phyloP scores from a whole-genome alignment of 768 basidiomycete genomes.

The Phlebiopsis gigantea region DNA sequence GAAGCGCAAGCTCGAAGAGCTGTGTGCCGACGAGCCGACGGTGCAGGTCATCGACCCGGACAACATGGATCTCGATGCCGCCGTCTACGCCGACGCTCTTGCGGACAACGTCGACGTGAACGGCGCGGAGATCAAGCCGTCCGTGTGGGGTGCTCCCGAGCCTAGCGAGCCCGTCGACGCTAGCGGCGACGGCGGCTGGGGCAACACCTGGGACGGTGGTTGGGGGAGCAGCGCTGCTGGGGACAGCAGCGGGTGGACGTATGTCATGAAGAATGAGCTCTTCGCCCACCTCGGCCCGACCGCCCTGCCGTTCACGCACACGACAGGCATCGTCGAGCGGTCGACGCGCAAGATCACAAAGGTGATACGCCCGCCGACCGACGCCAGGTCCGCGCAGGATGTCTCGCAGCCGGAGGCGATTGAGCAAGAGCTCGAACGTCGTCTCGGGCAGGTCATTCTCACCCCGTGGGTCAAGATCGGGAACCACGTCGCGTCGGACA shows the following conservation, averaged over 20 bases:
- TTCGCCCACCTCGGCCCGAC: slow-evolving; percentile 49
- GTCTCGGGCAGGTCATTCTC: slow-evolving; percentile 46
- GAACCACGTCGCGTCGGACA: slow-evolving; percentile 32
- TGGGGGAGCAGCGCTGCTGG: slow-evolving; percentile 9
- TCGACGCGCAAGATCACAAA: slow-evolving; percentile 55
- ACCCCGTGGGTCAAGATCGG: slow-evolving; percentile 47
- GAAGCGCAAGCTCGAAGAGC: slow-evolving; percentile 18
- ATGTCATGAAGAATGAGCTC: slow-evolving; percentile 24
- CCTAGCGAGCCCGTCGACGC: background rate
- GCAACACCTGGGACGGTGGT: background rate
- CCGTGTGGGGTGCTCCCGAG: background rate
- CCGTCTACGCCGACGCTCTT: slow-evolving; percentile 10
- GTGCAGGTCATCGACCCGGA: slow-evolving; percentile 16
- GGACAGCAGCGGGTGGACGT: slow-evolving; percentile 7
- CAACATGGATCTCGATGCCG: slow-evolving; percentile 8
- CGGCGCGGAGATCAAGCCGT: slow-evolving; percentile 8
- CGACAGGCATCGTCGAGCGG: slow-evolving; percentile 59
- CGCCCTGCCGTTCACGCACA: slow-evolving; percentile 55
- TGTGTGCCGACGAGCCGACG: background rate
- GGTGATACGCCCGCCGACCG: slow-evolving; percentile 34
- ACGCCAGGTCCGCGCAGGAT: slow-evolving; percentile 13
- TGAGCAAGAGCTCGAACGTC: slow-evolving; percentile 41
- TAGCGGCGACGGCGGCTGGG: slow-evolving; percentile 6
- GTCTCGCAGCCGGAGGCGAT: slow-evolving; percentile 25
- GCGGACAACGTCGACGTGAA: slow-evolving; percentile 15